Evolutionary conservation across 768 basidiomycete genomes (phyloP).

Genomic region (Hypholoma sublateritium): DNA sequence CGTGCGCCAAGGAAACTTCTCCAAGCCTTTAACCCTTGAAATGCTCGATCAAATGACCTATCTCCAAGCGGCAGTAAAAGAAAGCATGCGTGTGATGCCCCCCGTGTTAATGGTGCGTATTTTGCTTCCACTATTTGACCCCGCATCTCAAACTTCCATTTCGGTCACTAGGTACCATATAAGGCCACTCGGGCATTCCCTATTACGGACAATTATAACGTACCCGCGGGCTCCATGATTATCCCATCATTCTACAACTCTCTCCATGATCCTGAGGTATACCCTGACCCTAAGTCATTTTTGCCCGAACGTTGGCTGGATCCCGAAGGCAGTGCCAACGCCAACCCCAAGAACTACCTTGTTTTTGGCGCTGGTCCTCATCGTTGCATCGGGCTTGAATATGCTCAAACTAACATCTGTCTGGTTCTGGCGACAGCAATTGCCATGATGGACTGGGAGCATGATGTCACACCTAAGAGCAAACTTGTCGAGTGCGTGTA

Average conservation of each 20-base stretch:
- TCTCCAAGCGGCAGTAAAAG: slow-evolving; percentile 89
- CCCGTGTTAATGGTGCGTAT: slow-evolving; percentile 90
- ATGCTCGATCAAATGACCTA: slow-evolving; percentile 93
- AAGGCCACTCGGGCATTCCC: slow-evolving; percentile 87
- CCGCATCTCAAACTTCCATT: slow-evolving; percentile 6
- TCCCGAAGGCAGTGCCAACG: slow-evolving; percentile 70
- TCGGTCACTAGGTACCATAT: slow-evolving; percentile 79
- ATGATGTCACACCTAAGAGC: slow-evolving; percentile 76
- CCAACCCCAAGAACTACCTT: slow-evolving; percentile 92
- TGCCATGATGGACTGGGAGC: slow-evolving; percentile 82
- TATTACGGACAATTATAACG: slow-evolving; percentile 88
- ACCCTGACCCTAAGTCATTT: slow-evolving; percentile 83
- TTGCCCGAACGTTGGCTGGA: slow-evolving; percentile 94
- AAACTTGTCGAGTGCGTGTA: slow-evolving; percentile 76
- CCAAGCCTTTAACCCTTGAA: slow-evolving; percentile 80
- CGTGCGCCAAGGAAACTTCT: slow-evolving; percentile 75
- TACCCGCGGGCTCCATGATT: slow-evolving; percentile 89
- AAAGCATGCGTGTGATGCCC: slow-evolving; percentile 87
- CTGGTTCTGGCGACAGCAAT: slow-evolving; percentile 83
- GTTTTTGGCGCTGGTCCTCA: slow-evolving; percentile 95
- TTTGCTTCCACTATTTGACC: slow-evolving; percentile 11
- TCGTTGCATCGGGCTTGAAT: slow-evolving; percentile 89
- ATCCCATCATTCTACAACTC: slow-evolving; percentile 94
- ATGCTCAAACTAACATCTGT: slow-evolving; percentile 88
- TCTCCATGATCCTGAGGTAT: slow-evolving; percentile 85